Percentiles rank a stretch among this genome's conserved stretches.
These are phyloP conservation scores for Solanum bulbocastanum DNA, from an alignment of 257 asterid genomes.

Conservation along the genomic window DNA sequence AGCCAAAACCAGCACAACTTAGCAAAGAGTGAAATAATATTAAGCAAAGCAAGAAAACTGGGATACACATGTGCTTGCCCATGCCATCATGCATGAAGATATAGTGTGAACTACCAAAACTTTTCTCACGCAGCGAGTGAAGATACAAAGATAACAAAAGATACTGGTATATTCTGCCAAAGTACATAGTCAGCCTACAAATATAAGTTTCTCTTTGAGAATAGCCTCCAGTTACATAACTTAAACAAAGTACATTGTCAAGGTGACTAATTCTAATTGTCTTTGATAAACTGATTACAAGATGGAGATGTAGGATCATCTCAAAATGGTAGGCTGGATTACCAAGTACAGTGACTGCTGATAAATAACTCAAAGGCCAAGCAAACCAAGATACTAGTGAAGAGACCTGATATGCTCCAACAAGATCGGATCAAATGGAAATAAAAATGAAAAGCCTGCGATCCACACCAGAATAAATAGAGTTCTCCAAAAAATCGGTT, in stretches of 20 bases:
- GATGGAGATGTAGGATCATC: background rate
- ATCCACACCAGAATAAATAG: background rate
- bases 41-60: background rate
- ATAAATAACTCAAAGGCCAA: background rate
- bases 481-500: background rate
- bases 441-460: background rate
- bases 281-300: background rate
- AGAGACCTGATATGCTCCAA: background rate
- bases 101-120: background rate
- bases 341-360: background rate
- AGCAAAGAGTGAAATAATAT: background rate
- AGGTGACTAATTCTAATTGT: background rate
- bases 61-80: background rate
- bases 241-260: background rate
- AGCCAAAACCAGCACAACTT: background rate
- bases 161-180: background rate
- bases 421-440: background rate
- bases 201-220: background rate
- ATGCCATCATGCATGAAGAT: background rate
- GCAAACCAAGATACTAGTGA: background rate
- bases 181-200: background rate
- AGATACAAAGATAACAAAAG: background rate
- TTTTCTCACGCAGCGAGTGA: background rate
- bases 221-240: background rate
- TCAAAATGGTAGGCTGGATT: background rate